Base-by-base conservation (phyloP, 345 rosid species). In the Clausena lansium region DNA sequence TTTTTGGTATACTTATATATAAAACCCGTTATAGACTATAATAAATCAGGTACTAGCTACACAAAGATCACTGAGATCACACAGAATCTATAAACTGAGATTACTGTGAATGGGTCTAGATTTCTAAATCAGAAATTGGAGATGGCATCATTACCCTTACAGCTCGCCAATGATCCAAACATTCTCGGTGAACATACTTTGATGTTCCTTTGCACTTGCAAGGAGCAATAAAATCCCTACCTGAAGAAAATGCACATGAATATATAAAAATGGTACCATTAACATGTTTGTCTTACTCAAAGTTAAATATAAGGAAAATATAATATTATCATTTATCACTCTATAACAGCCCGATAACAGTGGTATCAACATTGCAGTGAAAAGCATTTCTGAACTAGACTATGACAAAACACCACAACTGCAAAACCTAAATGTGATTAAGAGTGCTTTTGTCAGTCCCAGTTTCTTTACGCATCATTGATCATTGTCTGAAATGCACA, bases 111-210 rank as follows among this genome's bases (percentile, higher is more conserved):
- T 3, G 39, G 25, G 20, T 70, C 17, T 72, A 39, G 20, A 28
- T 30, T 57, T 28, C 6, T 47, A 64, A 75, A 63, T 38, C 45
- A 47, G 70, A 47, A 32, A 64, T 32, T 10, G 19, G 28, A 61
- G 45, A n/a, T 75, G 58, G n/a, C n/a, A 75, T 11, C 11, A 32
- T 47, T 82, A 94, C 99, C 98, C 83, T 90, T 54, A 94, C 89
- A 17, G 99, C 95, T 78, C 99, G 90, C 99, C 99, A 97, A 58
- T 97, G 99, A 81, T 97, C 98, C 88, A 97, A 89, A 79, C 99
- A 97, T 74, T 91, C 97, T 19, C 99, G 94, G 67, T 97, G 99
- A 8, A 97, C 99, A 86, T 94, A 97, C 87, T 94, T 94, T 7
- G 98, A 88, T 8, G 99, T 94, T 79, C 99, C 99, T 85, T 94